These are phyloP conservation scores for Biscogniauxia mediterranea DNA, from an alignment of 2,329 filamentous ascomycete species.

Conservation along the genomic window DNA sequence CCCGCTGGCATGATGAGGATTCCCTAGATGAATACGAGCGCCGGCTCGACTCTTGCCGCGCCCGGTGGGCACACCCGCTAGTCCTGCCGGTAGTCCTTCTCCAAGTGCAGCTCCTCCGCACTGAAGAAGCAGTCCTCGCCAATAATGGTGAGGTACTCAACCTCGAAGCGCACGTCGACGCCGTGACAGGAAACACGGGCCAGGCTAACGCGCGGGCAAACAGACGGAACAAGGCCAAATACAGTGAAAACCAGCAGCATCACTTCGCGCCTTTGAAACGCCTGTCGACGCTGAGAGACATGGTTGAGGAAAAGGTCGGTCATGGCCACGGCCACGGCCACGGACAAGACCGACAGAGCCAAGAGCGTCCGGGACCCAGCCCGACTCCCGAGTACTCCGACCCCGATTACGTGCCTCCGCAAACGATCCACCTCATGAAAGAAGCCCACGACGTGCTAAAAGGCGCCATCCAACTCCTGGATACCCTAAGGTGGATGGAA, in stretches of 20 bases:
- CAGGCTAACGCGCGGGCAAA: slow-evolving; percentile 26
- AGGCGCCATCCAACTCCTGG: slow-evolving; percentile 43
- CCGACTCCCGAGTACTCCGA: slow-evolving; percentile 18
- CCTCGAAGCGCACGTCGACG: slow-evolving; percentile 43
- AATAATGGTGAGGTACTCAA: slow-evolving; percentile 42
- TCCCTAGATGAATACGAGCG: slow-evolving; percentile 46
- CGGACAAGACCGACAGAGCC: slow-evolving; percentile 10
- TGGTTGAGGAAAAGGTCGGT: slow-evolving; percentile 26
- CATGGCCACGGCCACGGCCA: slow-evolving; percentile 4
- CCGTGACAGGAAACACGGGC: slow-evolving; percentile 37
- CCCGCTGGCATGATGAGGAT: slow-evolving; percentile 40
- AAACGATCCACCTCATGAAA: slow-evolving; percentile 48
- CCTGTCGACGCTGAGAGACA: slow-evolving; percentile 25
- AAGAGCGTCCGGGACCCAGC: slow-evolving; percentile 4
- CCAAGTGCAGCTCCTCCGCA: slow-evolving; percentile 45
- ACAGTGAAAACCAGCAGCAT: slow-evolving; percentile 10
- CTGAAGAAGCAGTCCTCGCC: slow-evolving; percentile 43
- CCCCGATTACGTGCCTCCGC: slow-evolving; percentile 38
- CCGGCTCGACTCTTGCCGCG: slow-evolving; percentile 42
- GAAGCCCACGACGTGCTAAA: slow-evolving; percentile 46
- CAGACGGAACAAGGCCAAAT: slow-evolving; percentile 16
- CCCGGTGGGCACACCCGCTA: slow-evolving; percentile 46
- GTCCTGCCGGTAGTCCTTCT: slow-evolving; percentile 45
- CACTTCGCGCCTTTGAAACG: slow-evolving; percentile 27
- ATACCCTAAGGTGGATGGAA: slow-evolving; percentile 48